These are phyloP conservation scores for Hypericum androsaemum DNA, from an alignment of 345 rosid genomes.

Conservation along the genomic window DNA sequence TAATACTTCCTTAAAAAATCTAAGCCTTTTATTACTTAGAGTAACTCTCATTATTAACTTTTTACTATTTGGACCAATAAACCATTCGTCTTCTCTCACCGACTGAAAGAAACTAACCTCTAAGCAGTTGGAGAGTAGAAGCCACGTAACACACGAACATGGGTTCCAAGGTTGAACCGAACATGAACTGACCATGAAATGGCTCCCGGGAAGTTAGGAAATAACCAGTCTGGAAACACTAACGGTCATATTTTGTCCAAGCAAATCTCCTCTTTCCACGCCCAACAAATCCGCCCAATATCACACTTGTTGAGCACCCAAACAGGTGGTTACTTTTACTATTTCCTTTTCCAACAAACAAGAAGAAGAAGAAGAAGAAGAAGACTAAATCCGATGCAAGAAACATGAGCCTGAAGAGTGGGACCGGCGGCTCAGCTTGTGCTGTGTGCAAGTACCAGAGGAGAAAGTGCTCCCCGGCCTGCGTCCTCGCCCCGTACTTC, in stretches of 20 bases:
- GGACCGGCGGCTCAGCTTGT: slow-evolving; percentile 84
- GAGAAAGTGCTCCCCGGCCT: slow-evolving; percentile 55
- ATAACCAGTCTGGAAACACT: slow-evolving; percentile 6
- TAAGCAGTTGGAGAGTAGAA: too few relatives aligned
- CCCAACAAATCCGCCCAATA: slow-evolving; percentile 36
- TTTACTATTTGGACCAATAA: too few relatives aligned
- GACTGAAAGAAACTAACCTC: too few relatives aligned
- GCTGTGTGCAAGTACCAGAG: slow-evolving; percentile 92
- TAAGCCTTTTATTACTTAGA: too few relatives aligned
- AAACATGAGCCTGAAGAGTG: slow-evolving; percentile 78
- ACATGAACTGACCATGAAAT: not conserved
- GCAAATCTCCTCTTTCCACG: slow-evolving; percentile 14
- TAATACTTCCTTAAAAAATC: too few relatives aligned
- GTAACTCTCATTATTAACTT: too few relatives aligned
- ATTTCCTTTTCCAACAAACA: slow-evolving; percentile 6
- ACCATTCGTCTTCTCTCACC: too few relatives aligned
- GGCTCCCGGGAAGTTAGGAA: slow-evolving; percentile 5
- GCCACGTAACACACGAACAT: too few relatives aligned
- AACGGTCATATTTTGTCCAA: not conserved
- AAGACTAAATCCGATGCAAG: not conserved
- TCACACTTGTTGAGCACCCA: slow-evolving; percentile 35
- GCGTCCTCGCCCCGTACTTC: slow-evolving; percentile 73
- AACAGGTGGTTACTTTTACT: not conserved
- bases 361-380: too few relatives aligned
- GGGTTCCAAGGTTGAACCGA: too few relatives aligned